Evolutionary conservation across 129 eudicot species (phyloP).

Genomic region (Arctium minus): DNA sequence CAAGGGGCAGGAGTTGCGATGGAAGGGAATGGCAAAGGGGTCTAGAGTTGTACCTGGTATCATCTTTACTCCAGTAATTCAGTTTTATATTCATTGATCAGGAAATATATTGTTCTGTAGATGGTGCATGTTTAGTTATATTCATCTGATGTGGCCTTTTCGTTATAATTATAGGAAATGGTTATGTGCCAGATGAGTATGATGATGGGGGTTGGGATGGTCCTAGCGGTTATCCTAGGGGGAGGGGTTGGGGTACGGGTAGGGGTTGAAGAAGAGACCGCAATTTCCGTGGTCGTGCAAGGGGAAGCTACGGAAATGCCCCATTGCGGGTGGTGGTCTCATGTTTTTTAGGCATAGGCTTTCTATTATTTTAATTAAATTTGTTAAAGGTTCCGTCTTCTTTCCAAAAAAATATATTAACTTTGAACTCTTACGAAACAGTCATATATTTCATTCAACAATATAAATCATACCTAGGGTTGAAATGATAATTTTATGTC

Average conservation of each 20-base stretch:
- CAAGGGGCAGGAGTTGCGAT: constrained; percentile 88
- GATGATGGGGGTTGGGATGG: constrained; percentile 93
- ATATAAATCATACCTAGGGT: too few relatives aligned
- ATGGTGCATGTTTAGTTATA: not conserved
- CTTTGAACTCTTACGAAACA: too few relatives aligned
- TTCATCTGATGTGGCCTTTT: not conserved
- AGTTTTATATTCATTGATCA: not conserved
- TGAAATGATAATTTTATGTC: too few relatives aligned
- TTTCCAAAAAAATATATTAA: too few relatives aligned
- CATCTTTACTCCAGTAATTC: not conserved
- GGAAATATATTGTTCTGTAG: not conserved
- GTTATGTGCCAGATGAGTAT: constrained; percentile 49
- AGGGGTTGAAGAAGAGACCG: constrained; percentile 90
- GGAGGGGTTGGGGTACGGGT: constrained; percentile 79
- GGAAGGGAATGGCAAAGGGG: constrained; percentile 75
- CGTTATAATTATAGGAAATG: constrained; percentile 46
- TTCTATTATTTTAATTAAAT: too few relatives aligned
- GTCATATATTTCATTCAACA: too few relatives aligned
- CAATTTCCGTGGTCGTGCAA: constrained; percentile 75
- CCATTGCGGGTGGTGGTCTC: too few relatives aligned
- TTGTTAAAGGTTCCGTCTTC: too few relatives aligned
- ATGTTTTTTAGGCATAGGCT: too few relatives aligned
- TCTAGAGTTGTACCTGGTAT: constrained; percentile 66
- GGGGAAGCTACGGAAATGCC: constrained; percentile 50
- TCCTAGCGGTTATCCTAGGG: constrained; percentile 65